Evolutionary conservation across 805 yeast genomes (phyloP).

Genomic region (Candida ficus): DNA sequence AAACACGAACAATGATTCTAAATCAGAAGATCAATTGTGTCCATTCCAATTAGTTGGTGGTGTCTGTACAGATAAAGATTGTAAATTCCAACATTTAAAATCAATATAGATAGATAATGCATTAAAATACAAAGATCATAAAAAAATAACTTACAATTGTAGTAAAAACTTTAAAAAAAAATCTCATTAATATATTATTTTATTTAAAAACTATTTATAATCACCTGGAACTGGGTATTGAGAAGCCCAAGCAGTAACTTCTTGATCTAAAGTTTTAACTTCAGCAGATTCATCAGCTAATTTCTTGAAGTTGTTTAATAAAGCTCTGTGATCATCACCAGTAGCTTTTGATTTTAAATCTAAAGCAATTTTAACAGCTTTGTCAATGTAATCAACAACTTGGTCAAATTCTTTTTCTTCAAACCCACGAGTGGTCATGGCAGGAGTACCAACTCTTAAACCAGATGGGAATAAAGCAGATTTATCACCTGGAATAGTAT

Average conservation of each 20-base stretch:
- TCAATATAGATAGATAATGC: too few relatives aligned
- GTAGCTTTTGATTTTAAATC: conserved; percentile 52
- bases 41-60: conserved; percentile 22
- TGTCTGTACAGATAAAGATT: conserved; percentile 16
- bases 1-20: not conserved
- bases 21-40: conserved; percentile 14
- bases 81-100: conserved; percentile 20
- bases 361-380: conserved; percentile 68
- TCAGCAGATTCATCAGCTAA: conserved; percentile 59
- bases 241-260: conserved; percentile 68
- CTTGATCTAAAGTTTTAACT: conserved; percentile 53
- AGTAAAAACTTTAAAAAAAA: too few relatives aligned
- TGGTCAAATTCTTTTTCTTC: conserved; percentile 76
- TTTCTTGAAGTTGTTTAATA: conserved; percentile 61
- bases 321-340: conserved; percentile 52
- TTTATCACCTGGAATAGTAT: conserved; percentile 94
- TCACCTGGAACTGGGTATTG: conserved; percentile 88
- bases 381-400: conserved; percentile 77
- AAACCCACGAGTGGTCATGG: conserved; percentile 97
- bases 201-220: conserved; percentile 7
- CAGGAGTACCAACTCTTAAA: conserved; percentile 95
- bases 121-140: too few relatives aligned
- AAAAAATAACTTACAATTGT: too few relatives aligned
- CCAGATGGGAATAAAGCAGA: conserved; percentile 97
- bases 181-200: not conserved